phyloP scores from a whole-genome alignment of 2,329 filamentous ascomycete genomes.

The Dactylellina haptotyla region DNA sequence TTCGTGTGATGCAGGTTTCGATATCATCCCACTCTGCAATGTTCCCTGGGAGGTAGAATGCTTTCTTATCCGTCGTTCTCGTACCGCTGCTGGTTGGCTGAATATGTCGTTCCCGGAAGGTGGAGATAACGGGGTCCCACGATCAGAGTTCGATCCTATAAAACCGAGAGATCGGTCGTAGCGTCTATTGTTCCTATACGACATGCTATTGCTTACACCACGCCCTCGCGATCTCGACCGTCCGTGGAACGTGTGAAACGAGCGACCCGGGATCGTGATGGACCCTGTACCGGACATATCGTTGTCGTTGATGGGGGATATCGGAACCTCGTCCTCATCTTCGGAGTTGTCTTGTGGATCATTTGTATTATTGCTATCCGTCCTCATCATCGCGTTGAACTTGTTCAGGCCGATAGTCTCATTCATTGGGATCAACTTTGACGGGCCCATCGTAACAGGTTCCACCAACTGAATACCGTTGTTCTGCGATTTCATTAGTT shows the following conservation, averaged over 20 bases:
- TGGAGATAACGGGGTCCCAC: constrained; percentile 48
- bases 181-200: constrained; percentile 39
- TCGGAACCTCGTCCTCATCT: constrained; percentile 50
- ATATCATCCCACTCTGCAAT: constrained; percentile 17
- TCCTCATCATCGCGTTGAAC: constrained; percentile 31
- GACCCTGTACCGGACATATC: constrained; percentile 37
- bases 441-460: constrained; percentile 55
- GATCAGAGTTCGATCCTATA: constrained; percentile 45
- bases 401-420: constrained; percentile 55
- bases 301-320: constrained; percentile 43
- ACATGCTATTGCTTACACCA: constrained; percentile 45
- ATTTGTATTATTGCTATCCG: constrained; percentile 42
- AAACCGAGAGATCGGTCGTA: constrained; percentile 39
- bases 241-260: constrained; percentile 46
- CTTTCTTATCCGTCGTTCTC: constrained; percentile 44
- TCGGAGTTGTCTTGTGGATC: constrained; percentile 45
- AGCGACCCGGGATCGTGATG: constrained; percentile 45
- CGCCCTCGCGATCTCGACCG: constrained; percentile 48
- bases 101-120: constrained; percentile 42
- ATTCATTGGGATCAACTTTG: constrained; percentile 55
- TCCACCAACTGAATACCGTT: constrained; percentile 55
- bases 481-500: constrained; percentile 41
- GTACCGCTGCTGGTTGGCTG: constrained; percentile 28
- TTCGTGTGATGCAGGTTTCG: constrained; percentile 44
- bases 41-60: constrained; percentile 48